phyloP scores from a whole-genome alignment of 176 grass and related monocot genomes.

The Poa pratensis region DNA sequence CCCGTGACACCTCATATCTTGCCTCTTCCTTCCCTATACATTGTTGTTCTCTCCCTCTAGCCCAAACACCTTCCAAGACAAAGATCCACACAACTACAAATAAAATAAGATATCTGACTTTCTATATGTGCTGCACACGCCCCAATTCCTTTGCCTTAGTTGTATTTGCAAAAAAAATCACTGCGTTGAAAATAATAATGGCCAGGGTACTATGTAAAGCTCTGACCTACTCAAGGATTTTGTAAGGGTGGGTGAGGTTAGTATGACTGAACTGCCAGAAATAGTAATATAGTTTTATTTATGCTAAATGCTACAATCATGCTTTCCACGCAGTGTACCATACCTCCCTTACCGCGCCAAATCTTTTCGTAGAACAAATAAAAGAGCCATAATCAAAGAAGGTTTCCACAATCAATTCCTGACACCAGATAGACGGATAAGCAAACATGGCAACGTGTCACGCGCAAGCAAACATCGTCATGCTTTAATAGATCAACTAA shows the following conservation, averaged over 20 bases:
- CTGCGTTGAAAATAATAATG: background rate
- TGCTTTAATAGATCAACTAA: background rate
- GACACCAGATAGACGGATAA: too few relatives aligned
- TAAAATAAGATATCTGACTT: background rate
- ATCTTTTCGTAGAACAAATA: background rate
- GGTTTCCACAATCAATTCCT: background rate
- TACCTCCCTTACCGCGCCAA: background rate
- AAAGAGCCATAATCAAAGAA: background rate
- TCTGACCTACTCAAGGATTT: constrained; percentile 13
- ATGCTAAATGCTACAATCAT: background rate
- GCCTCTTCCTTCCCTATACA: background rate
- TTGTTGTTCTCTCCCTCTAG: background rate
- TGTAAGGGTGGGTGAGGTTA: background rate
- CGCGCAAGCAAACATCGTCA: background rate
- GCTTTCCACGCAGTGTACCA: background rate
- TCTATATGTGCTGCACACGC: background rate
- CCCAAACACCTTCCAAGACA: background rate
- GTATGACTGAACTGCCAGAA: background rate
- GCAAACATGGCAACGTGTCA: background rate
- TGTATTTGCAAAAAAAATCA: background rate
- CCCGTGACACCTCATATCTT: background rate
- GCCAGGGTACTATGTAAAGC: background rate
- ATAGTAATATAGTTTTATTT: background rate
- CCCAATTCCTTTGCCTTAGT: background rate
- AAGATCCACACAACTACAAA: background rate